These are phyloP conservation scores for Citeromyces hawaiiensis DNA, from an alignment of 1,139 yeast genomes.

Conservation along the genomic window DNA sequence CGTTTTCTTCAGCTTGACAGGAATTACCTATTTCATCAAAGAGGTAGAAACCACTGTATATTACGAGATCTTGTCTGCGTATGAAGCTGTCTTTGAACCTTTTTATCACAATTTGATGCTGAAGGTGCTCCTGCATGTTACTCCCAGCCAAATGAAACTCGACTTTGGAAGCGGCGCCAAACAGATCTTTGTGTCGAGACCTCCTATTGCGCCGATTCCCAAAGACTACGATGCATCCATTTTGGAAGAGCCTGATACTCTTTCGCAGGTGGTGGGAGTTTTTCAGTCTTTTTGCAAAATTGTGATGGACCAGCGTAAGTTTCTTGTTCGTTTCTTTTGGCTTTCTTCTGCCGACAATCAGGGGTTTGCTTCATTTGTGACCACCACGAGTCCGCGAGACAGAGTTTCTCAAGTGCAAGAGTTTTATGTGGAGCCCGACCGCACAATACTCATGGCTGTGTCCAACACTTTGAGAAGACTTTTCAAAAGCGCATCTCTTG, in stretches of 20 bases:
- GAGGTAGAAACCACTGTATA: slow-evolving; percentile 33
- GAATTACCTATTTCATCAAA: slow-evolving; percentile 54
- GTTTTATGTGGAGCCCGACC: slow-evolving; percentile 25
- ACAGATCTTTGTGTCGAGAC: slow-evolving; percentile 8
- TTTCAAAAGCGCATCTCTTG: slow-evolving; percentile 24
- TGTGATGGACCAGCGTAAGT: slow-evolving; percentile 44
- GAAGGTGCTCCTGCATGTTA: slow-evolving; percentile 12
- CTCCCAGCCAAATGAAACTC: slow-evolving; percentile 6
- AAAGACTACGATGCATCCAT: too few species aligned
- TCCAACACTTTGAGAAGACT: slow-evolving; percentile 36
- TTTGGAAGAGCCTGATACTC: slow-evolving; percentile 14
- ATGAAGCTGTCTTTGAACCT: slow-evolving; percentile 12
- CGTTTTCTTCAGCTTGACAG: slow-evolving; percentile 38
- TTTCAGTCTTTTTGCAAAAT: slow-evolving; percentile 11
- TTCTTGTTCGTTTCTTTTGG: slow-evolving; percentile 55
- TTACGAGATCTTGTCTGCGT: slow-evolving; percentile 20
- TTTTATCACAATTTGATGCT: slow-evolving; percentile 16
- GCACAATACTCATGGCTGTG: slow-evolving; percentile 41
- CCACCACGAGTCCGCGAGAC: slow-evolving; percentile 5
- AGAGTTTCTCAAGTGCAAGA: slow-evolving; percentile 24
- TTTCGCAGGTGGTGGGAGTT: slow-evolving; percentile 5
- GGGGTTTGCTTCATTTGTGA: slow-evolving; percentile 19
- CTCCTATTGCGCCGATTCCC: slow-evolving; percentile 1
- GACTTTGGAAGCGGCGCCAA: slow-evolving; percentile 10
- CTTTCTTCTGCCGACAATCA: slow-evolving; percentile 32